Evolutionary conservation across 768 basidiomycete species (phyloP), one percentile per base, ranked within the genome.

Genomic region (Lactarius hengduanensis): DNA sequence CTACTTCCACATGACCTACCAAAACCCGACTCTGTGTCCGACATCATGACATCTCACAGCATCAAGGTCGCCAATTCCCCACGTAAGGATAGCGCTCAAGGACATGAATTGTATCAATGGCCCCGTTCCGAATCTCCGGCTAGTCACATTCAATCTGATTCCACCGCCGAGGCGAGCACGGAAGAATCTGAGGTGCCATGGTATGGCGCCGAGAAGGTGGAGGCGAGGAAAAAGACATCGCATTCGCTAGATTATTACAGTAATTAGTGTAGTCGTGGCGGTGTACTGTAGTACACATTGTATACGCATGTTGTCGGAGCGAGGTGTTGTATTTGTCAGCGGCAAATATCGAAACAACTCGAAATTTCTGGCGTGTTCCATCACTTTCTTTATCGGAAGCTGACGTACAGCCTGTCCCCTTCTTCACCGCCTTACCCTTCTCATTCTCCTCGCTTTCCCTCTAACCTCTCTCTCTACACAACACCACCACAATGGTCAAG

Each of bases 401-500:
- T 40, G 40, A 38, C 56, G 16, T n/a, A 61, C 67, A 63, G 59
- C 59, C 59, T 55, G 62, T 67, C 59, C 61, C 68, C 61, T 62
- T 59, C 64, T 58, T 54, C 62, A 58, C 43, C 22, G 20, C 67
- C 62, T 56, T 57, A n/a, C 41, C 41, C 54, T 65, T 59, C 62
- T 57, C 56, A 62, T 50, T 36, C 36, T 47, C 57, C 64, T 61
- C 45, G 58, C 47, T 69, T 57, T 43, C 54, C 64, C 65, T 47
- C 50, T 62, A 61, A 57, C 65, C 64, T 62, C 69, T 45, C 59
- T 22, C 65, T 57, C 54, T 56, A 45, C 43, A 54, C 72, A 57
- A 59, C 30, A 57, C 28, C 59, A 50, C 54, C 67, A 76, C 69
- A 71, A 89, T 90, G 89, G 89, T 89, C 71, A 85, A 80, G 78